Percentiles rank a stretch among this genome's conserved stretches.
Conservation (phyloP, 1,139 yeast genomes). For the Kazachstania sp. region DNA sequence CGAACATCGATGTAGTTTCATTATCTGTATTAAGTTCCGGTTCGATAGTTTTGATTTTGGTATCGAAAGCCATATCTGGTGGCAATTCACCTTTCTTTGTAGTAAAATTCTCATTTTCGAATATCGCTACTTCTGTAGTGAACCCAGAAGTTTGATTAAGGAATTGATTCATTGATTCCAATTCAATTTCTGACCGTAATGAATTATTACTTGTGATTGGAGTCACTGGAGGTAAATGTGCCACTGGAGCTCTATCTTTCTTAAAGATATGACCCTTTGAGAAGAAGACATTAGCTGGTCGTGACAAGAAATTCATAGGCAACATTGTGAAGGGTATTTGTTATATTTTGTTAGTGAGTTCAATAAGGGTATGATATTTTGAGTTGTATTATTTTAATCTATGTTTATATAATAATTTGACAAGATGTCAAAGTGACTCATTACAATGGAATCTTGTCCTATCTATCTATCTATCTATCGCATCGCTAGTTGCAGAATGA, state of each 20-base stretch:
- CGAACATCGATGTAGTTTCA: constrained; percentile 1
- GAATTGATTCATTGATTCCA: background rate
- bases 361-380: too few species aligned
- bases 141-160: constrained; percentile 1
- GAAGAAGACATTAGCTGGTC: constrained; percentile 5
- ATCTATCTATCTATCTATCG: too few species aligned
- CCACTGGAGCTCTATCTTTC: background rate
- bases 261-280: background rate
- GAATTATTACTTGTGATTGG: background rate
- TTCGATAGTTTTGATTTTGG: background rate
- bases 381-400: too few species aligned
- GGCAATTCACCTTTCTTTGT: background rate
- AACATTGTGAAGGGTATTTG: constrained; percentile 1
- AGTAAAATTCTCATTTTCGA: background rate
- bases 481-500: too few species aligned
- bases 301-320: constrained; percentile 4
- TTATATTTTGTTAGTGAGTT: background rate
- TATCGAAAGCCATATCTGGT: background rate
- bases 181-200: background rate
- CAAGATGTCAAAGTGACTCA: too few species aligned
- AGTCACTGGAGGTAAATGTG: background rate
- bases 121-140: background rate
- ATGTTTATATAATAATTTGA: too few species aligned
- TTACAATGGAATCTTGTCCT: too few species aligned
- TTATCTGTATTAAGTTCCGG: constrained; percentile 2